A percentile compares a stretch with the other conserved stretches of the same genome.
Conservation (phyloP, 192 early-diverging fungal species). For the Backusella mclennaniae region DNA sequence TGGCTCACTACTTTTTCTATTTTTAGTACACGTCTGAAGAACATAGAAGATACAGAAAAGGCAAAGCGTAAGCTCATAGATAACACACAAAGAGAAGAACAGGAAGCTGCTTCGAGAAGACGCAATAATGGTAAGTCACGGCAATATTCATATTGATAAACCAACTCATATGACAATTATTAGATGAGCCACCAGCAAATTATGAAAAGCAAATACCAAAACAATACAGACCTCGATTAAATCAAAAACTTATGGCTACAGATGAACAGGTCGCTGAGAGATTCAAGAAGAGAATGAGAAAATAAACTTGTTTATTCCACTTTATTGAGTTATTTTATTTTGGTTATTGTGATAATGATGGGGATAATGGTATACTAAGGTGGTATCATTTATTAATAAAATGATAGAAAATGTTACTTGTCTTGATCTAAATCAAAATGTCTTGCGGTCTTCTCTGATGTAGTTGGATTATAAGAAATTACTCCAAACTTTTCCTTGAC, state of each 20-base stretch:
- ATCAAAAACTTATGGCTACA: conserved; percentile 74
- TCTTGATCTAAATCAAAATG: too few species aligned
- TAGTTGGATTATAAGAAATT: too few species aligned
- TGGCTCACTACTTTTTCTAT: not conserved
- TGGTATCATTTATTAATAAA: too few species aligned
- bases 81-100: conserved; percentile 37
- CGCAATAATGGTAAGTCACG: not conserved
- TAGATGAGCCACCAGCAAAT: conserved; percentile 20
- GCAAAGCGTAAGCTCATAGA: conserved; percentile 62
- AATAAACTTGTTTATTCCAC: conserved; percentile 29
- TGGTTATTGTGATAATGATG: too few species aligned
- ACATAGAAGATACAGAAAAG: conserved; percentile 80
- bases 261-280: conserved; percentile 82
- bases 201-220: conserved; percentile 36
- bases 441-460: too few species aligned
- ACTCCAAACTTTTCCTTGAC: too few species aligned
- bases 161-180: not conserved
- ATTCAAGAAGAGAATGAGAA: conserved; percentile 83
- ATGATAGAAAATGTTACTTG: too few species aligned
- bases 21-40: conserved; percentile 57
- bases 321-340: too few species aligned
- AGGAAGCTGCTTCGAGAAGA: not conserved
- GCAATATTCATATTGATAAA: not conserved
- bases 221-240: conserved; percentile 26
- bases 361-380: too few species aligned